Base-by-base conservation (phyloP, 352 stramenopile species). In the Globisporangium apiculatum region DNA sequence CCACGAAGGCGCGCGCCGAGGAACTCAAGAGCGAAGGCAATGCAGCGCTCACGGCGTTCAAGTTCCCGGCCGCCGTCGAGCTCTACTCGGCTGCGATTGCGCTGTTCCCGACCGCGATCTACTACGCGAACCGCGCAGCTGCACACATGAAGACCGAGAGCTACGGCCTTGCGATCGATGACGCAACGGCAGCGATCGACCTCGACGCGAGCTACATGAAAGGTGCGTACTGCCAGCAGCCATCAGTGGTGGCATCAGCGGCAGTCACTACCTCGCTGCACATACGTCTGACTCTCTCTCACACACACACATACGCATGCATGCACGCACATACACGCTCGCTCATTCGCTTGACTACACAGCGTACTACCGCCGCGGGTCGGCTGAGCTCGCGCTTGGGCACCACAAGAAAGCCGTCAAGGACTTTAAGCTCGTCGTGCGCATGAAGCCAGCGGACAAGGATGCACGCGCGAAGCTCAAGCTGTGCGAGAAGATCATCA, bases 71-170 rank as follows among this genome's bases (percentile, higher is more conserved):
- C 12, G 93, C 93, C 15, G 72, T 96, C 7, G 82, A 94, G 15
- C 60, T 94, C 45, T 98, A 98, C 75, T 88, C 86, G 51, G 65
- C 85, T 48, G 94, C 91, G 15, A 97, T 98, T 56, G 81, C 75
- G 58, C 69, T 98, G 18, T 63, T 61, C 15, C 89, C 90, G 11
- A 97, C 84, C 14, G 89, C 94, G 38, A 95, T 98, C 65, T 97
- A 96, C 73, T 98, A 96, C 61, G 79, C 89, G 48, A 98, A 98
- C 73, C 83, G 95, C 24, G 96, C 97, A 6, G 91, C 98, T 54
- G 95, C 96, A 18, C 97, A 98, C 71, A 94, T 99, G 62, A 98
- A 98, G 69, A 95, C 96, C 58, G 97, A 99, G 77, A 98, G 94
- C 75, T 99, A 99, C 72, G 97, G 97, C 1, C 73, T 98, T 6